Evolutionary conservation across 2,329 filamentous ascomycete species (phyloP), one percentile per base, ranked within the genome.

Genomic region (Fonsecaea pugnacius): DNA sequence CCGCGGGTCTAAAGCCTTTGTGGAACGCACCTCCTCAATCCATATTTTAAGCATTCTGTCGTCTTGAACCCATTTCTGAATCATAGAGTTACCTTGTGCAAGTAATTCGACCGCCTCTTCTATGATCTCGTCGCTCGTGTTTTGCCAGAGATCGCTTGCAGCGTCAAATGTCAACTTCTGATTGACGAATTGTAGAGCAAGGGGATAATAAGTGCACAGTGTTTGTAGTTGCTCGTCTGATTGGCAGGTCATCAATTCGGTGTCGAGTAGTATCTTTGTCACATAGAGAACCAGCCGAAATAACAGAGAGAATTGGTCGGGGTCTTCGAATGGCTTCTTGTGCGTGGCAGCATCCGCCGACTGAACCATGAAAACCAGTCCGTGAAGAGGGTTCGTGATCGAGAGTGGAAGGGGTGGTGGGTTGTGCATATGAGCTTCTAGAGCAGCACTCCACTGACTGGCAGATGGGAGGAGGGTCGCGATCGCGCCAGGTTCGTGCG

Each of bases 281-380:
- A 87, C 84, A 74, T 92, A 96, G 55, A 89, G 81, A 0, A 89
- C 87, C 79, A 96, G 90, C 61, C 94, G 84, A 14, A 91, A 85
- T 0, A 91, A 87, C 60, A 90, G 81, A 1, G 91, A 91, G 35
- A 88, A 85, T 0, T 90, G 90, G 68, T 85, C 84, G 3, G 83
- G 79, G 73, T 96, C 92, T 84, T 75, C 67, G 27, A 76, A 51
- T 70, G 72, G 64, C 6, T 32, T 40, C 36, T 52, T 27, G 18
- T 72, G 63, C 46, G 66, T 56, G 21, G 73, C 63, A 59, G 73
- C 63, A 68, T 76, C 27, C 4, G 73, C 67, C 46, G 69, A 69
- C 10, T 78, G 74, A 0, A 89, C 81, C 2, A 96, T 77, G 68
- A 89, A 87, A 5, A 90, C 84, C 0, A 86, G 86, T 3, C 91